phyloP scores from a whole-genome alignment of 345 rosid species.

The Pistacia vera region DNA sequence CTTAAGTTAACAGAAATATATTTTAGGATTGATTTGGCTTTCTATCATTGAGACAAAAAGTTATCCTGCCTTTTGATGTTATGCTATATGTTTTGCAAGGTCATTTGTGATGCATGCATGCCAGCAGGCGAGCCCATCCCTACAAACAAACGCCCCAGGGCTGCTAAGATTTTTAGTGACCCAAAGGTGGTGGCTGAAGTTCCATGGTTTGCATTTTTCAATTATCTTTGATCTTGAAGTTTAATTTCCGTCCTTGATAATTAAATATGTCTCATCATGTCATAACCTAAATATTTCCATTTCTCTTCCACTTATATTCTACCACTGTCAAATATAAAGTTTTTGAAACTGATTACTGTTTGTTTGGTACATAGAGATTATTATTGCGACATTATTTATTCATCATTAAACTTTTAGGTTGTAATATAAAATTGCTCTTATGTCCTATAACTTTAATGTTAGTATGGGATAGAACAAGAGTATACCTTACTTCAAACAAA shows the following conservation, averaged over 20 bases:
- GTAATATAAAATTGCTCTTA: neutral
- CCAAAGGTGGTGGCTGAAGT: conserved; percentile 66
- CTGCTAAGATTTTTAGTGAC: conserved; percentile 77
- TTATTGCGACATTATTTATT: neutral
- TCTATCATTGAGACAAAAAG: neutral
- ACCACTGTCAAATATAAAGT: too few relatives aligned
- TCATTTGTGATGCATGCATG: conserved; percentile 84
- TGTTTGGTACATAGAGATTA: neutral
- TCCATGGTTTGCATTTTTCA: conserved; percentile 64
- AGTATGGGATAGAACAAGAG: conserved; percentile 99
- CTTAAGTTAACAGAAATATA: neutral
- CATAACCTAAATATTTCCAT: neutral
- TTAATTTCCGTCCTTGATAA: conserved; percentile 10
- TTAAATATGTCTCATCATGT: neutral
- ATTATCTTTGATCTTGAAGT: conserved; percentile 1
- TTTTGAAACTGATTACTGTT: too few relatives aligned
- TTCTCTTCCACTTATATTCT: neutral
- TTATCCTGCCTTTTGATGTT: conserved; percentile 8
- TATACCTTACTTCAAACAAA: conserved; percentile 88
- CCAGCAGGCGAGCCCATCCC: conserved; percentile 99
- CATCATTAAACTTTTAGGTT: neutral
- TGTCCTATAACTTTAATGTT: neutral
- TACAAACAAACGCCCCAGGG: conserved; percentile 88
- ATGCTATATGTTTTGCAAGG: conserved; percentile 42
- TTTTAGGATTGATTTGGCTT: neutral